phyloP scores from a whole-genome alignment of 768 basidiomycete genomes.

The Lactifluus hygrophoroides region DNA sequence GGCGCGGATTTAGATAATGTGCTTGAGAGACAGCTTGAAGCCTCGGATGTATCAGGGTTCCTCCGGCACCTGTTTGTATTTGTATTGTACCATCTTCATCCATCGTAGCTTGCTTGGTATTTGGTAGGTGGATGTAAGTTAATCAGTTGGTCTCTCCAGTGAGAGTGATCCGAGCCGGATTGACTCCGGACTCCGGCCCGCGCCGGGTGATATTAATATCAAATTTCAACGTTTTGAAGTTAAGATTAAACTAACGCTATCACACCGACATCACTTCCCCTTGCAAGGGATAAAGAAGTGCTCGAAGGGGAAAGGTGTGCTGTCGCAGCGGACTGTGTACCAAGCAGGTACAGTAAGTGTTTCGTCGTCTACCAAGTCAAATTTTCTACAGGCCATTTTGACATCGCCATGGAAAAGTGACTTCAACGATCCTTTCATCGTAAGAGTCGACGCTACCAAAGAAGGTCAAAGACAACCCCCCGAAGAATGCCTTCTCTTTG shows the following conservation, averaged over 20 bases:
- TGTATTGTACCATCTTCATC: not conserved
- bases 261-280: too few species aligned
- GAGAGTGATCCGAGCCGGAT: too few species aligned
- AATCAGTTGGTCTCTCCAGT: too few species aligned
- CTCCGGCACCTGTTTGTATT: not conserved
- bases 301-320: too few species aligned
- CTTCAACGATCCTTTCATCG: not conserved
- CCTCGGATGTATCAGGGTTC: not conserved
- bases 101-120: not conserved
- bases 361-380: not conserved
- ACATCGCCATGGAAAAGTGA: not conserved
- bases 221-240: not conserved
- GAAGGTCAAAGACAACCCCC: not conserved
- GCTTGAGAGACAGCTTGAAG: not conserved
- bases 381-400: not conserved
- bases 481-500: slow-evolving; percentile 16
- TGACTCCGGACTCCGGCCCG: not conserved
- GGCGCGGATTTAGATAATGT: not conserved
- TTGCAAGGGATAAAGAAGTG: too few species aligned
- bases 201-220: not conserved
- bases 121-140: not conserved
- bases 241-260: too few species aligned
- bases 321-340: not conserved
- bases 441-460: not conserved
- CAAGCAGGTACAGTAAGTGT: not conserved